Evolutionary conservation across 257 asterid species (phyloP).

Genomic region (Catharanthus roseus): DNA sequence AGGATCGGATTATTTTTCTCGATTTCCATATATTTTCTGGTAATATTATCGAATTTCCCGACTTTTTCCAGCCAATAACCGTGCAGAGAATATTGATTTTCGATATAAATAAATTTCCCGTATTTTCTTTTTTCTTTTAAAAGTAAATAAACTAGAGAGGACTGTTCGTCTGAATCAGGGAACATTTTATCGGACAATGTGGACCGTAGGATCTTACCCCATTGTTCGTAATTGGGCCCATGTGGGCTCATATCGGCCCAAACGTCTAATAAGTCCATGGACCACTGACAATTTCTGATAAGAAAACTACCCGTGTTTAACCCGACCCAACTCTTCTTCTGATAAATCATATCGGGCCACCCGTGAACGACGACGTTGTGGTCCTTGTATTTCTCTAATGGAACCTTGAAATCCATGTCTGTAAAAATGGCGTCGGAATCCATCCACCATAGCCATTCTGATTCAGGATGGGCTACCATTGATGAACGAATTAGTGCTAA

Average conservation of each 20-base stretch:
- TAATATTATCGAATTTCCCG: constrained; percentile 15
- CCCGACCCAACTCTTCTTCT: constrained; percentile 11
- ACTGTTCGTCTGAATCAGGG: constrained; percentile 23
- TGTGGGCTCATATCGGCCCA: constrained; percentile 17
- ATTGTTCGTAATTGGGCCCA: constrained; percentile 15
- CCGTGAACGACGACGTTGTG: constrained; percentile 10
- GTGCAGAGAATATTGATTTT: constrained; percentile 21
- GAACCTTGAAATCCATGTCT: constrained; percentile 17
- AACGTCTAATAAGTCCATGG: constrained; percentile 12
- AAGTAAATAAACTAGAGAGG: constrained; percentile 23
- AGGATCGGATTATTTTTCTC: constrained; percentile 13
- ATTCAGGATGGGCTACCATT: constrained; percentile 12
- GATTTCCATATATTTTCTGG: constrained; percentile 11
- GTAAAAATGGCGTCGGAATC: constrained; percentile 12
- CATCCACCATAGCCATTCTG: constrained; percentile 20
- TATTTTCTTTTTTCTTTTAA: constrained; percentile 18
- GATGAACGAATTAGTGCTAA: neutral
- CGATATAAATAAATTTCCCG: constrained; percentile 25
- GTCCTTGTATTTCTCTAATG: constrained; percentile 6
- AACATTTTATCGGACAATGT: constrained; percentile 18
- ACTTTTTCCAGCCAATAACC: constrained; percentile 27
- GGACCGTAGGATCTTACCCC: constrained; percentile 19
- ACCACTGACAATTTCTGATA: constrained; percentile 15
- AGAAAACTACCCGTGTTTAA: constrained; percentile 10
- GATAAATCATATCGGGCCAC: constrained; percentile 12